Evolutionary conservation across 2,329 filamentous ascomycete species (phyloP).

Genomic region (Calonectria henricotiae): DNA sequence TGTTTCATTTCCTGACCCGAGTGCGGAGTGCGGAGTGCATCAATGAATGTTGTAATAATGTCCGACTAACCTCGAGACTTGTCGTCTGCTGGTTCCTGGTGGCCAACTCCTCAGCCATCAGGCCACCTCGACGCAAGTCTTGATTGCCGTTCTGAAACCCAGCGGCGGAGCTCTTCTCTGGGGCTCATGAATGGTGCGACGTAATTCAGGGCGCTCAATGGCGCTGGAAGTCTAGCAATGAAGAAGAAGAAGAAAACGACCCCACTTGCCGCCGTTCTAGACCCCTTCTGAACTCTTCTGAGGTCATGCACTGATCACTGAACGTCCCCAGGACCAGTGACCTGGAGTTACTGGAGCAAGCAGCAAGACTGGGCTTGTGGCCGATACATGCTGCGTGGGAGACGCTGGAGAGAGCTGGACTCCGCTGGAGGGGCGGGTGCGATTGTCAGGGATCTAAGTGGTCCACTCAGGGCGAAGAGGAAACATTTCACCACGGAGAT

Average conservation of each 20-base stretch:
- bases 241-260: not conserved
- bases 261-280: constrained; percentile 33
- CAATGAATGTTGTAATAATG: not conserved
- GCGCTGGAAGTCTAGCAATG: constrained; percentile 6
- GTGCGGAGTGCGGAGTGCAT: not conserved
- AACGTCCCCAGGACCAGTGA: constrained; percentile 14
- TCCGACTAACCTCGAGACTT: not conserved
- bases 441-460: constrained; percentile 22
- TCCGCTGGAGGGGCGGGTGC: constrained; percentile 8
- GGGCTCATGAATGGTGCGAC: not conserved
- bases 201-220: constrained; percentile 17
- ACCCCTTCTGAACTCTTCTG: constrained; percentile 28
- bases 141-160: not conserved
- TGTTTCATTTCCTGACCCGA: constrained; percentile 14
- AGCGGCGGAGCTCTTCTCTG: not conserved
- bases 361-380: not conserved
- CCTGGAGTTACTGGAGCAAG: not conserved
- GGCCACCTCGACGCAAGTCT: constrained; percentile 17
- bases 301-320: constrained; percentile 15
- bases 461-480: constrained; percentile 6
- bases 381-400: not conserved
- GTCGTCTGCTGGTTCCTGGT: constrained; percentile 9
- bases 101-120: constrained; percentile 19
- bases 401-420: not conserved
- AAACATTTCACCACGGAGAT: constrained; percentile 11